Base-by-base conservation (phyloP, 1,139 yeast species). In the Tardiomyces blankii region DNA sequence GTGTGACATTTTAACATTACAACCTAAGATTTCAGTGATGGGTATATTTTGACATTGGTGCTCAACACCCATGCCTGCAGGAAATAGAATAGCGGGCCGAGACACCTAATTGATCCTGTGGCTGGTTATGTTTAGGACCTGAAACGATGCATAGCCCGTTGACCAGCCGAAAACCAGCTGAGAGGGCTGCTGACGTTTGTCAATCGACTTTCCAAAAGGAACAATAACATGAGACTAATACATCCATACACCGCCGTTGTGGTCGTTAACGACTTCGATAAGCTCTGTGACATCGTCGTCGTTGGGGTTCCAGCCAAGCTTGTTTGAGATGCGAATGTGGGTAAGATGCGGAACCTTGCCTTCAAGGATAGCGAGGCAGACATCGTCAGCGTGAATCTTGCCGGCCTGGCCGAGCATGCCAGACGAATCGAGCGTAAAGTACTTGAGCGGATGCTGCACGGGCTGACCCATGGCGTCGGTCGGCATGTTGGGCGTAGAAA, bases 341-440 rank as follows among this genome's bases (percentile, higher is more conserved):
- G 73, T 72, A 56, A 91, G 68, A 42, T 69, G 54, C 0, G 95
- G 95, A 18, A 91, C 65, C 54, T 95, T 68, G 9, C 77, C 81
- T 50, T 88, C 96, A 56, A 78, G 73, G 18, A 89, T 66, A 0
- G 97, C 96, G 44, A 88, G 73, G 0, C 94, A 85, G 51, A 91
- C 69, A 61, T 89, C 96, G 53, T 86, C 82, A 0, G 97, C 95
- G 55, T 85, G 87, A 28, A 91, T 67, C 58, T 86, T 85, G 21
- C 81, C 77, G 6, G 87, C 75, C 44, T 91, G 86, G 1, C 97
- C 96, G 51, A 89, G 69, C 67, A 84, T 78, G 1, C 97, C 97
- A 53, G 95, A 82, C 44, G 95, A 82, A 50, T 86, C 93, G 41
- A 91, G 73, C 57, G 78, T 77, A 40, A 91, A 63, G 2, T 78